Percentiles rank a stretch among this genome's conserved stretches.
Conservation (phyloP, 1,284 basidiomycete genomes). For the Cerrena zonata region DNA sequence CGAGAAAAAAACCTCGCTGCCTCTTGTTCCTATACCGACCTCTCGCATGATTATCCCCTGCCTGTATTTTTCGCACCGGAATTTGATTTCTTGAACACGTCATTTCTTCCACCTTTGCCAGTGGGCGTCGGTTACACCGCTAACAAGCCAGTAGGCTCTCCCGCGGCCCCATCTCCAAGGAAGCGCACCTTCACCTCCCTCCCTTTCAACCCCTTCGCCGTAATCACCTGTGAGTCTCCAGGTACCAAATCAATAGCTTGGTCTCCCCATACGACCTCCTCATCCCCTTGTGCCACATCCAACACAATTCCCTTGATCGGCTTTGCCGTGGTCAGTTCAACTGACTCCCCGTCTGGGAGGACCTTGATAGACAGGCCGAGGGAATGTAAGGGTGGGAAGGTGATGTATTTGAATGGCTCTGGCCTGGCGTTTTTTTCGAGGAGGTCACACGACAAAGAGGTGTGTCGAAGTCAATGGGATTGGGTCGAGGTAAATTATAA, state of each 20-base stretch:
- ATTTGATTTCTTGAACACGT: no score
- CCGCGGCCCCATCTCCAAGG: conserved; percentile 69
- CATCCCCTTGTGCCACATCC: conserved; percentile 65
- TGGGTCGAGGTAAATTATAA: neutral
- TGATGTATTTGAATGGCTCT: conserved; percentile 86
- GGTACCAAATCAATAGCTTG: conserved; percentile 85
- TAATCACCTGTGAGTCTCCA: conserved; percentile 68
- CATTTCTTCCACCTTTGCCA: no score
- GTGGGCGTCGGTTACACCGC: no score
- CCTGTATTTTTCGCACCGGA: no score
- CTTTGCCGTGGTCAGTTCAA: conserved; percentile 54
- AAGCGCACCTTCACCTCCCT: conserved; percentile 61
- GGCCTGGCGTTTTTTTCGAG: conserved; percentile 48
- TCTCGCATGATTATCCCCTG: no score
- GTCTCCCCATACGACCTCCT: conserved; percentile 74
- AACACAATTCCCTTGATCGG: conserved; percentile 84
- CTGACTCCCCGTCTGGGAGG: conserved; percentile 51
- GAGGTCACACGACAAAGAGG: neutral
- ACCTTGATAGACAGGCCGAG: conserved; percentile 52
- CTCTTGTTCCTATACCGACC: no score
- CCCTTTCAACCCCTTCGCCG: conserved; percentile 59
- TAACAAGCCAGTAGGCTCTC: conserved; percentile 16
- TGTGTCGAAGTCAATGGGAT: conserved; percentile 1
- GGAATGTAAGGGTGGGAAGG: conserved; percentile 61
- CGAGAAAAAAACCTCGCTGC: no score